Conservation (phyloP, 371 early-diverging fungal species). For the Mucor velutinosus region DNA sequence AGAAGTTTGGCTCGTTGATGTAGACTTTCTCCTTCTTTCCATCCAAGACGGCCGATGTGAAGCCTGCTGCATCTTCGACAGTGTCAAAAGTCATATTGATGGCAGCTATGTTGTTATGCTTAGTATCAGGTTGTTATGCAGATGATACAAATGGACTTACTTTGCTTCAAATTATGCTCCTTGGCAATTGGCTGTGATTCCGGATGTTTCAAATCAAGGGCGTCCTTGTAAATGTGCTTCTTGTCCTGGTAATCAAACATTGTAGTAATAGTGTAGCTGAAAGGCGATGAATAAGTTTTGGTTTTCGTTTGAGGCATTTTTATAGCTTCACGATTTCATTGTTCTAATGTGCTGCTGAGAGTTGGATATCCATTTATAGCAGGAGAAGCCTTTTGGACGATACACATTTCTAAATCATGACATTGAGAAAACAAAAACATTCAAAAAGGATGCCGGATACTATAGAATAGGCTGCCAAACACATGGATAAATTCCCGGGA, state of each 20-base stretch:
- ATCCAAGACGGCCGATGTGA: conserved; percentile 11
- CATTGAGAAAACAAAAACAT: background rate
- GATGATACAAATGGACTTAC: background rate
- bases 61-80: conserved; percentile 19
- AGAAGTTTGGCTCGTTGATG: conserved; percentile 14
- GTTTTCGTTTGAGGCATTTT: background rate
- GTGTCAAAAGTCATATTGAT: conserved; percentile 27
- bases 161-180: conserved; percentile 12
- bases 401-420: background rate
- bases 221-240: conserved; percentile 4
- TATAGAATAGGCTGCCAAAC: background rate
- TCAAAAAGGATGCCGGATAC: background rate
- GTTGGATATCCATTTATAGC: background rate
- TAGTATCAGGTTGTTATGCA: background rate
- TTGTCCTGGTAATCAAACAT: conserved; percentile 18
- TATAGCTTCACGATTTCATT: background rate
- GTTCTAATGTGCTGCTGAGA: background rate
- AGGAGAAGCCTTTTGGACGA: background rate
- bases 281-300: background rate
- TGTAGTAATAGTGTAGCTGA: background rate
- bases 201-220: conserved; percentile 13
- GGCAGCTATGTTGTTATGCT: background rate
- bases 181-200: conserved; percentile 6
- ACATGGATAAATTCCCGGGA: conserved; percentile 1
- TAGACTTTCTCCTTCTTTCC: conserved; percentile 12